Percentiles rank a stretch among this genome's conserved stretches.
Evolutionary conservation across 2,329 filamentous ascomycete species (phyloP).

Genomic region (Apiospora hydei): DNA sequence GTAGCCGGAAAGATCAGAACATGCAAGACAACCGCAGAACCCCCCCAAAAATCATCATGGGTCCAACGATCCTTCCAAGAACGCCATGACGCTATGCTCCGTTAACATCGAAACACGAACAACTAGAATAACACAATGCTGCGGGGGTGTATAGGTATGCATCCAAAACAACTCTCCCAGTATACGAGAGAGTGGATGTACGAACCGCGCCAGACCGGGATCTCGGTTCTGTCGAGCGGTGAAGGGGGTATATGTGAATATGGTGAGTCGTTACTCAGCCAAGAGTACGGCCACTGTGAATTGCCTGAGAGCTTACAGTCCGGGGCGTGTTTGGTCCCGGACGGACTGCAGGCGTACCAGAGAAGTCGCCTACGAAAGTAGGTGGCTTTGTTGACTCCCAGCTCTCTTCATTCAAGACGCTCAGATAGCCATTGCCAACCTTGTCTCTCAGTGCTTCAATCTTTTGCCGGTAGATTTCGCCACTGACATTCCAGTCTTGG

Average conservation of each 20-base stretch:
- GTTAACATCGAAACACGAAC: slow-evolving; percentile 35
- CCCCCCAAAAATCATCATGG: slow-evolving; percentile 17
- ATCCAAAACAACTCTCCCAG: slow-evolving; percentile 7
- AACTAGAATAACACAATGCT: slow-evolving; percentile 34
- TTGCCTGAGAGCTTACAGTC: slow-evolving; percentile 52
- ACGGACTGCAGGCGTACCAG: slow-evolving; percentile 45
- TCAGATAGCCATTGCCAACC: slow-evolving; percentile 87
- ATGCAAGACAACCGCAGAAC: slow-evolving; percentile 22
- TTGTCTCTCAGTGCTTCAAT: slow-evolving; percentile 86
- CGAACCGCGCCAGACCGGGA: neutral
- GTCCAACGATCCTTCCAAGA: slow-evolving; percentile 26
- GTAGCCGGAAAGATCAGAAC: slow-evolving; percentile 23
- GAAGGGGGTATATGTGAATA: slow-evolving; percentile 27
- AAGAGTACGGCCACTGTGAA: slow-evolving; percentile 61
- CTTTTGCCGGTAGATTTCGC: slow-evolving; percentile 85
- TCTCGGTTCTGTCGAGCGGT: slow-evolving; percentile 28
- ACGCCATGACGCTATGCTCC: slow-evolving; percentile 46
- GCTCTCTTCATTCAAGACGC: slow-evolving; percentile 80
- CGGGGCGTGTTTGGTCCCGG: slow-evolving; percentile 46
- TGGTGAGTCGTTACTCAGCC: slow-evolving; percentile 45
- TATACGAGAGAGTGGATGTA: slow-evolving; percentile 26
- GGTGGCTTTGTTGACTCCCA: slow-evolving; percentile 58
- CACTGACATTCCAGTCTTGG: slow-evolving; percentile 70
- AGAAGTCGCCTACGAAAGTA: slow-evolving; percentile 50
- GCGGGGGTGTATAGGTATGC: slow-evolving; percentile 32